phyloP scores from a whole-genome alignment of 306 rosid genomes.

The Vigna trinervia region DNA sequence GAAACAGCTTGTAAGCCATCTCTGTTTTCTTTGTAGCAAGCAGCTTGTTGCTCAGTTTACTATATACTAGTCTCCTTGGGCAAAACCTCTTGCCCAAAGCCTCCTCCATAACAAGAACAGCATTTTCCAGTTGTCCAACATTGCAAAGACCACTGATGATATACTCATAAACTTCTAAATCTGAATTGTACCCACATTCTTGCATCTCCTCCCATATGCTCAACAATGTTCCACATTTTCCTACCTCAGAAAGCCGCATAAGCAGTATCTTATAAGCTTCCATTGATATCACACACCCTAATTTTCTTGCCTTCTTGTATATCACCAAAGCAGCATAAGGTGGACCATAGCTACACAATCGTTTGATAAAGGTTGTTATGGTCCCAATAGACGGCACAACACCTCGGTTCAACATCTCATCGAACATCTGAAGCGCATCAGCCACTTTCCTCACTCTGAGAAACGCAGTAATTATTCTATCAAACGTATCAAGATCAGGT shows the following conservation, averaged over 20 bases:
- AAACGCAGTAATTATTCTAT: conserved; percentile 61
- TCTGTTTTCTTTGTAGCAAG: conserved; percentile 66
- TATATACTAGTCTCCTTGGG: conserved; percentile 76
- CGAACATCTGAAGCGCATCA: conserved; percentile 80
- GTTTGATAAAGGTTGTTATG: conserved; percentile 65
- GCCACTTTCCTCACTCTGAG: conserved; percentile 76
- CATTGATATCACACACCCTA: conserved; percentile 65
- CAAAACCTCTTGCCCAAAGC: conserved; percentile 72
- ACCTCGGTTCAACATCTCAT: conserved; percentile 74
- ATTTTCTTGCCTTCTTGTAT: conserved; percentile 72
- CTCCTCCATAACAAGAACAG: conserved; percentile 94
- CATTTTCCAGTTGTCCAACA: conserved; percentile 84
- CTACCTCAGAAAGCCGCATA: conserved; percentile 80
- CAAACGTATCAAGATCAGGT: conserved; percentile 67
- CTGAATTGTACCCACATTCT: conserved; percentile 74
- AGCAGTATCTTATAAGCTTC: conserved; percentile 80
- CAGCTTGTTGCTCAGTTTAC: conserved; percentile 72
- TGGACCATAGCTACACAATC: conserved; percentile 87
- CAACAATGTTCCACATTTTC: conserved; percentile 84
- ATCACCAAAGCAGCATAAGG: conserved; percentile 85
- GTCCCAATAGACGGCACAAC: conserved; percentile 69
- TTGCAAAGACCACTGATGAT: conserved; percentile 78
- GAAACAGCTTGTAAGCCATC: conserved; percentile 71
- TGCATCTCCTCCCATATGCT: conserved; percentile 88
- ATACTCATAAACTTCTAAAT: conserved; percentile 77